phyloP scores from a whole-genome alignment of 768 basidiomycete species.

The Leccinum variicolor region DNA sequence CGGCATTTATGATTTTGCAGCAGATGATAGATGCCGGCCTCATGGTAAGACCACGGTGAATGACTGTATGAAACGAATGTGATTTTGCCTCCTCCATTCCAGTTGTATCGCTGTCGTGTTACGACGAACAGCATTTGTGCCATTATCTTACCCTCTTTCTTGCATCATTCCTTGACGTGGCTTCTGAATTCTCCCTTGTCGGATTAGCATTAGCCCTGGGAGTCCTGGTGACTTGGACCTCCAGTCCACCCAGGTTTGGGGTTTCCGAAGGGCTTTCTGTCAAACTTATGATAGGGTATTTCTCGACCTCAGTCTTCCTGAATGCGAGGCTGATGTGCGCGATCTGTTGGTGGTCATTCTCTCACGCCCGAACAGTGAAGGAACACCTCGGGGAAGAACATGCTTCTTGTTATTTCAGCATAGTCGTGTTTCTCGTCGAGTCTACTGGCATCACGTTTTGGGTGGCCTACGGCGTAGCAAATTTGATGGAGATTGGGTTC shows the following conservation, averaged over 20 bases:
- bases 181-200: not conserved
- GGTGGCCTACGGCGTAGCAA: conserved; percentile 1
- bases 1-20: conserved; percentile 23
- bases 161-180: not conserved
- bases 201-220: not conserved
- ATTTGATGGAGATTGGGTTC: not conserved
- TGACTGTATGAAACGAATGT: not conserved
- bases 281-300: conserved; percentile 1
- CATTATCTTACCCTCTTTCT: not conserved
- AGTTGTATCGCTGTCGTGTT: conserved; percentile 30
- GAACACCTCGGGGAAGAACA: not conserved
- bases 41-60: conserved; percentile 7
- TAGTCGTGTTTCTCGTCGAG: not conserved
- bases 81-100: not conserved
- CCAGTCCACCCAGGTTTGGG: not conserved
- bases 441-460: not conserved
- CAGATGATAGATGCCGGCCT: conserved; percentile 26
- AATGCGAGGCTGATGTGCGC: not conserved
- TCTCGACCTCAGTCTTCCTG: not conserved
- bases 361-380: not conserved
- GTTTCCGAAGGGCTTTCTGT: conserved; percentile 1
- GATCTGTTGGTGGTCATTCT: not conserved
- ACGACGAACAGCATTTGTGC: not conserved
- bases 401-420: not conserved
- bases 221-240: not conserved